Percentiles rank a stretch among this genome's conserved stretches.
phyloP scores from a whole-genome alignment of 345 rosid species.

The Laguncularia racemosa region DNA sequence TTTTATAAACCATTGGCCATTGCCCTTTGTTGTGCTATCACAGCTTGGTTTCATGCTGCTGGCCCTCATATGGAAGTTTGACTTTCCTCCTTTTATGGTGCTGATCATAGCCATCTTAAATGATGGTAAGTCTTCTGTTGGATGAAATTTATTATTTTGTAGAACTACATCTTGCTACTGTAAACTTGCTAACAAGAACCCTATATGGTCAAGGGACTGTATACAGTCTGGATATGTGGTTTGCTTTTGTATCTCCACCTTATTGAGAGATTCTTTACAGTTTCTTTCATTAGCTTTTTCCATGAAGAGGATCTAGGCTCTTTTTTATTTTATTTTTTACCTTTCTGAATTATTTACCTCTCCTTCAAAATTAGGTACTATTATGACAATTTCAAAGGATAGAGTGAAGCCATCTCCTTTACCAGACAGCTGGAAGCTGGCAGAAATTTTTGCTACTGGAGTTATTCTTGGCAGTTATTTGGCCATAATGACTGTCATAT shows the following conservation, averaged over 20 bases:
- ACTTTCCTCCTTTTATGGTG: constrained; percentile 99
- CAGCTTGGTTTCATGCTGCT: constrained; percentile 99
- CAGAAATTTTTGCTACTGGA: constrained; percentile 91
- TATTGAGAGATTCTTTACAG: no score
- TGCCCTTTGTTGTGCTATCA: constrained; percentile 7
- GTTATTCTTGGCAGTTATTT: constrained; percentile 87
- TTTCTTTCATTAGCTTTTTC: not conserved
- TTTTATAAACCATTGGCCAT: no score
- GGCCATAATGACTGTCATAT: constrained; percentile 98
- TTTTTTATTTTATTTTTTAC: not conserved
- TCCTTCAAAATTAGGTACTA: constrained; percentile 58
- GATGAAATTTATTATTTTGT: not conserved
- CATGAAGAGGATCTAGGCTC: not conserved
- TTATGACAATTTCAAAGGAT: constrained; percentile 97
- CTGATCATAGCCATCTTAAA: constrained; percentile 95
- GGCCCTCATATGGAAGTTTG: constrained; percentile 95
- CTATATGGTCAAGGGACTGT: no score
- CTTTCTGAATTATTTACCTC: constrained; percentile 7
- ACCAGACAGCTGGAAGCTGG: constrained; percentile 98
- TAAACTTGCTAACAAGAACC: no score
- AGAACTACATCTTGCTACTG: no score
- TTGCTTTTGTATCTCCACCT: no score
- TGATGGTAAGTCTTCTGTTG: constrained; percentile 53
- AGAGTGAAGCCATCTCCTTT: constrained; percentile 98
- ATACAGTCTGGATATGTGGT: no score